Evolutionary conservation across 2,329 filamentous ascomycete species (phyloP), one percentile per base, ranked within the genome.

Genomic region (Blastomyces gilchristii): DNA sequence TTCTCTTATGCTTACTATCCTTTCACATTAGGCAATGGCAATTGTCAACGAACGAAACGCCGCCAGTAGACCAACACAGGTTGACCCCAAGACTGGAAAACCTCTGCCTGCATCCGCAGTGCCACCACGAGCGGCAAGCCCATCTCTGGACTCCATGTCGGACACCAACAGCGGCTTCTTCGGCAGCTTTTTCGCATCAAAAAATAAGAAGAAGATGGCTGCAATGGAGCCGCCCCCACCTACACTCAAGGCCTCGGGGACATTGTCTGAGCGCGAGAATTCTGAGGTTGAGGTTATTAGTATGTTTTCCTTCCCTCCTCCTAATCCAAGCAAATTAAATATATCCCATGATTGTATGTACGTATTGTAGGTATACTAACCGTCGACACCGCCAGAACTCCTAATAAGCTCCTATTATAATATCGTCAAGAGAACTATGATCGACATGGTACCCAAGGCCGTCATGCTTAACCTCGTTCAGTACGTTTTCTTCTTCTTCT

Each of bases 121-220:
- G 2, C 91, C 91, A 1, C 87, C 82, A 60, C 87, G 91, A 66
- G 85, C 89, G 53, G 83, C 84, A 62, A 96, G 87, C 73, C 94
- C 91, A 8, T 88, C 87, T 49, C 79, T 91, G 58, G 85, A 86
- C 62, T 73, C 85, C 53, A 77, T 80, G 22, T 77, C 79, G 45
- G 78, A 77, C 37, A 77, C 75, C 65, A 90, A 90, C 73, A 80
- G 83, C 65, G 91, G 93, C 47, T 99, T 99, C 83, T 99, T 99
- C 71, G 94, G 94, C 69, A 96, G 90, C 72, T 99, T 99, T 84
- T 99, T 97, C 74, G 91, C 94, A 12, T 92, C 90, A 73, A 99
- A 97, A 85, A 99, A 97, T 81, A 99, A 97, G 87, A 99, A 99
- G 87, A 97, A 97, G 87, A 95, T 96, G 79, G 94, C 94, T n/a